Percentiles rank a stretch among this genome's conserved stretches.
phyloP scores from a whole-genome alignment of 495 filamentous ascomycete species.

The Xanthoparmelia taractica region DNA sequence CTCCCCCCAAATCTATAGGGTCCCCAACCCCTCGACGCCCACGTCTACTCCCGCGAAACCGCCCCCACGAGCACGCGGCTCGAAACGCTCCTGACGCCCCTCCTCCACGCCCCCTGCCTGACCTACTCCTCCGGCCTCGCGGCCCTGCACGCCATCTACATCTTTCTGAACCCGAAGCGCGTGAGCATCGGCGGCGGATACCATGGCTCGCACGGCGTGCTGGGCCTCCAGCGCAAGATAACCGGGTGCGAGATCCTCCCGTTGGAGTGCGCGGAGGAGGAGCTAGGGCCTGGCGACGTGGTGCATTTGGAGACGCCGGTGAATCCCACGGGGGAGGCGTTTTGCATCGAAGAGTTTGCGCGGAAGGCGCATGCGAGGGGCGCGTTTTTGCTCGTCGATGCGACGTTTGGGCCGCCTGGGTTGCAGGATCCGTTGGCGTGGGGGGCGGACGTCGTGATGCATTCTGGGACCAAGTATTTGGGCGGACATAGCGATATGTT shows the following conservation, averaged over 20 bases:
- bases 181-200: conserved; percentile 78
- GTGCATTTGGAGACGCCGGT: conserved; percentile 88
- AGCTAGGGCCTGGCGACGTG: conserved; percentile 65
- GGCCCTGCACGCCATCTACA: conserved; percentile 75
- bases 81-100: conserved; percentile 65
- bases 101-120: conserved; percentile 60
- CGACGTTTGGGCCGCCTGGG: conserved; percentile 87
- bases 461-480: conserved; percentile 89
- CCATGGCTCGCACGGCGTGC: conserved; percentile 85
- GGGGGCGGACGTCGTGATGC: conserved; percentile 81
- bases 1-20: neutral
- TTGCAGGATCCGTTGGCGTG: conserved; percentile 75
- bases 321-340: conserved; percentile 79
- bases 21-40: conserved; percentile 23
- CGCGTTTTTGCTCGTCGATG: conserved; percentile 74
- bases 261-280: conserved; percentile 49
- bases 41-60: conserved; percentile 73
- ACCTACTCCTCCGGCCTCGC: conserved; percentile 81
- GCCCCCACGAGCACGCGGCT: conserved; percentile 74
- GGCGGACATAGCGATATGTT: conserved; percentile 91
- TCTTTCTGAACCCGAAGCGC: conserved; percentile 66
- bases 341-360: conserved; percentile 60
- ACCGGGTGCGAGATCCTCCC: conserved; percentile 59
- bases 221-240: conserved; percentile 60
- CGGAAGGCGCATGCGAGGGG: conserved; percentile 62